Base-by-base conservation (phyloP, 2,329 filamentous ascomycete species). In the Colletotrichum eleusines region DNA sequence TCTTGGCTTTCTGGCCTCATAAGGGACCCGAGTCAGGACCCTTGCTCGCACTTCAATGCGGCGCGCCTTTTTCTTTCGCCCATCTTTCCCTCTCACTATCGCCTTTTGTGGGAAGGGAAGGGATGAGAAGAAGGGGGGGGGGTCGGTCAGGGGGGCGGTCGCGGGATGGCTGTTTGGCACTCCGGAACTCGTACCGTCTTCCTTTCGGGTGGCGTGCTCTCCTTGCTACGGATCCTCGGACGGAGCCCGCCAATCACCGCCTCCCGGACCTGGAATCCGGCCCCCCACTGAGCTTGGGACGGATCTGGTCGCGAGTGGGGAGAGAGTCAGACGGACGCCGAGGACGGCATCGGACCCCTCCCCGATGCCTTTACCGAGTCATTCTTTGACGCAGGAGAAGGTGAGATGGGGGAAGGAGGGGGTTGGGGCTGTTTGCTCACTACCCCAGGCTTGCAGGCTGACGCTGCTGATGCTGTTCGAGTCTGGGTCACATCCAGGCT, bases 21-120 rank as follows among this genome's bases (percentile, higher is more conserved):
- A 63, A 28, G 58, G 51, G 38, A 53, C 28, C 26, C 67, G 68
- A 71, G 68, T 68, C 68, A 71, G 28, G 31, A 71, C 64, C 68
- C 68, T 63, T 71, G 68, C 44, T 46, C 42, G 26, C 16, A 23
- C 55, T 51, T 51, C 54, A 18, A 40, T 60, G 35, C 57, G 63
- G 57, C 64, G 64, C 26, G 20, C 5, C 20, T 20, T 31, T 20
- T 31, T n/a, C 7, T 14, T 51, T n/a, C 5, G 14, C 2, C 12
- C 5, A 9, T 20, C 50, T 35, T 35, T 16, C 51, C 23, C 5
- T 9, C 5, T 35, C 5, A n/a, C 31, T 14, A 2, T 26, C 44
- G 7, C 8, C 14, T 6, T 35, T 16, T 20, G 31, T 50, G 58
- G 44, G 18, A 23, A 48, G 42, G 3, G 38, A 40, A 40, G 11